Percentiles rank a stretch among this genome's conserved stretches.
Conservation (phyloP, 257 asterid genomes). For the Solanum boliviense region DNA sequence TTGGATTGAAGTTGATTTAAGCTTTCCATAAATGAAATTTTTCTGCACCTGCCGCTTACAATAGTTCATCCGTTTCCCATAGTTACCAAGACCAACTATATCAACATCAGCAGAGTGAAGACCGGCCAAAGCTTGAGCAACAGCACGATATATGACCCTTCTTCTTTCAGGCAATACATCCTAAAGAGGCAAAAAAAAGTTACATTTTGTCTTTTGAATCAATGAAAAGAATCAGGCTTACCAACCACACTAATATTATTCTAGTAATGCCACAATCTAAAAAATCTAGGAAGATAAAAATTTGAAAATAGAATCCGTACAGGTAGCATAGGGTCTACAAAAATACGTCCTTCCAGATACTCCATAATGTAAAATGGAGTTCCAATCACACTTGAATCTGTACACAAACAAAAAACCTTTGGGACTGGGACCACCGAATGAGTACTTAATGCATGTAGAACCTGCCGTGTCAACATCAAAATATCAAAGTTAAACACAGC, state of each 20-base stretch:
- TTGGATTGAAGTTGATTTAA: neutral
- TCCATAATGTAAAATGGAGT: slow-evolving; percentile 97
- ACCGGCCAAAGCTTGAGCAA: slow-evolving; percentile 76
- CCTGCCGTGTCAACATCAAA: slow-evolving; percentile 37
- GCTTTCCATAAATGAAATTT: neutral
- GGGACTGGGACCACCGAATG: slow-evolving; percentile 83
- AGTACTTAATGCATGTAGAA: slow-evolving; percentile 69
- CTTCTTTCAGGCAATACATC: slow-evolving; percentile 62
- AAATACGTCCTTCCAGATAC: slow-evolving; percentile 91
- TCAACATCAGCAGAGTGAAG: slow-evolving; percentile 77
- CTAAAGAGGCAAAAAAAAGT: slow-evolving; percentile 18
- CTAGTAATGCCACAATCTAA: neutral
- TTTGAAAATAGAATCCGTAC: slow-evolving; percentile 22
- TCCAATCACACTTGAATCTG: slow-evolving; percentile 72
- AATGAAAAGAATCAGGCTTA: neutral
- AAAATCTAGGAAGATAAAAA: neutral
- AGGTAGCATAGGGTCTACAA: slow-evolving; percentile 68
- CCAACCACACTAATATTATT: neutral
- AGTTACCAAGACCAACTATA: slow-evolving; percentile 61
- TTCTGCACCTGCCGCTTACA: slow-evolving; percentile 78
- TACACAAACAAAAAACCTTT: slow-evolving; percentile 79
- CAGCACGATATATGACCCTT: slow-evolving; percentile 53
- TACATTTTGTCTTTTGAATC: neutral
- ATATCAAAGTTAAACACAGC: neutral
- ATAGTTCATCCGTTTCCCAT: slow-evolving; percentile 66